These are phyloP conservation scores for Bipolaris sorokiniana DNA, from an alignment of 2,329 filamentous ascomycete species.

Conservation along the genomic window DNA sequence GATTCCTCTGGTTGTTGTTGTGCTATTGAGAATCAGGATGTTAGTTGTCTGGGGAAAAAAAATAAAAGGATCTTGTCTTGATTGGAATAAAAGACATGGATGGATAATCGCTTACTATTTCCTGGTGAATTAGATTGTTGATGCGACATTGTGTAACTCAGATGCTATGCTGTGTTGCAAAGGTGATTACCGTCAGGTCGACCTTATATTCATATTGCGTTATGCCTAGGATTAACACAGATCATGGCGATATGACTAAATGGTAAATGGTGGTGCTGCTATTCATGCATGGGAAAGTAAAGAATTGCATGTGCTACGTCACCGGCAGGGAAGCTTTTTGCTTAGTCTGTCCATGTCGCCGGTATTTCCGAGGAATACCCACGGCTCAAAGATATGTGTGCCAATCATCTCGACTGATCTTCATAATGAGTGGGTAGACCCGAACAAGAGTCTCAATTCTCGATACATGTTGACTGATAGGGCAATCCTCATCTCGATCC, in stretches of 20 bases:
- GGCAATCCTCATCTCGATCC: constrained; percentile 9
- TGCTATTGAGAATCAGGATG: constrained; percentile 2
- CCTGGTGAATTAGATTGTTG: constrained; percentile 8
- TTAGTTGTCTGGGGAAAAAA: not conserved
- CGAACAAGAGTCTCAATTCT: not conserved
- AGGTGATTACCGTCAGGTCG: not conserved
- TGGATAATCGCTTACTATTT: constrained; percentile 5
- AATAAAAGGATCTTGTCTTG: not conserved
- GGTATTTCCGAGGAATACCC: constrained; percentile 1
- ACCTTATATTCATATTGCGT: not conserved
- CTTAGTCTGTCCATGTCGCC: constrained; percentile 12
- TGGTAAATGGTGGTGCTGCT: constrained; percentile 5
- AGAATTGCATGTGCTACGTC: constrained; percentile 34
- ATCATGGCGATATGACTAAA: not conserved
- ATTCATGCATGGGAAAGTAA: constrained; percentile 23
- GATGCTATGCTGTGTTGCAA: not conserved
- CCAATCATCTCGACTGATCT: constrained; percentile 8
- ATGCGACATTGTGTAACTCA: constrained; percentile 17
- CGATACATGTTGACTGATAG: constrained; percentile 2
- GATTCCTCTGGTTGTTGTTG: constrained; percentile 2
- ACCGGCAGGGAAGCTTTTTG: constrained; percentile 23
- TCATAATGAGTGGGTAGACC: constrained; percentile 1
- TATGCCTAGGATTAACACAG: constrained; percentile 2
- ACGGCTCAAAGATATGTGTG: constrained; percentile 1
- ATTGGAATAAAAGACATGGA: not conserved